Evolutionary conservation across 805 yeast species (phyloP).

Genomic region (Blastobotrys mokoenaii): DNA sequence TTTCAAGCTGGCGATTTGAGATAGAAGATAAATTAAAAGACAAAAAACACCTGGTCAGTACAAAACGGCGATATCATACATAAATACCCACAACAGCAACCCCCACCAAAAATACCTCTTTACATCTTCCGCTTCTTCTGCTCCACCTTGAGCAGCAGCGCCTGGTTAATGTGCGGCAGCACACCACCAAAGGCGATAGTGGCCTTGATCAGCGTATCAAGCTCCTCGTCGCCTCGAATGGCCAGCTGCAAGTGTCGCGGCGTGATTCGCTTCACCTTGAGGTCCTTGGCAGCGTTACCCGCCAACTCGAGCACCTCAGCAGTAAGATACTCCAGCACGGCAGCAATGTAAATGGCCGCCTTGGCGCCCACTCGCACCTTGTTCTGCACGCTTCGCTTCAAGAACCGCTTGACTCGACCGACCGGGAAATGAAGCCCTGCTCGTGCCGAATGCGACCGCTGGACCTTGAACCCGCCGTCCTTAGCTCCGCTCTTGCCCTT

Average conservation of each 20-base stretch:
- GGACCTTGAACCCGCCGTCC: slow-evolving; percentile 52
- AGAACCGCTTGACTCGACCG: slow-evolving; percentile 95
- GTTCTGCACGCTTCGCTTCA: slow-evolving; percentile 85
- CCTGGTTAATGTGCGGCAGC: slow-evolving; percentile 85
- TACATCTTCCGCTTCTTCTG: slow-evolving; percentile 27
- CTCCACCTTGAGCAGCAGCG: slow-evolving; percentile 68
- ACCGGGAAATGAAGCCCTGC: slow-evolving; percentile 93
- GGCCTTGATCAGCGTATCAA: slow-evolving; percentile 79
- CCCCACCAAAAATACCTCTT: background rate
- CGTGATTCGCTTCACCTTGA: slow-evolving; percentile 91
- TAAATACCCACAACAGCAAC: background rate
- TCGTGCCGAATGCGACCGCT: slow-evolving; percentile 78
- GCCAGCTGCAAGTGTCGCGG: slow-evolving; percentile 97
- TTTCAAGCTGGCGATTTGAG: no score
- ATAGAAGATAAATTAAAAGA: no score
- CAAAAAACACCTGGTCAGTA: no score
- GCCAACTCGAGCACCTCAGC: slow-evolving; percentile 97
- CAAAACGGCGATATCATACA: no score
- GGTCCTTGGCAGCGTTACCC: slow-evolving; percentile 96
- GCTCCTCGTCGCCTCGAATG: slow-evolving; percentile 96
- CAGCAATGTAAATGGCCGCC: slow-evolving; percentile 91
- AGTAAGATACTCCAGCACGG: slow-evolving; percentile 90
- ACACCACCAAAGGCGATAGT: slow-evolving; percentile 99
- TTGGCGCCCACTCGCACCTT: slow-evolving; percentile 73
- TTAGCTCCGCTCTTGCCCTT: slow-evolving; percentile 90